phyloP scores from a whole-genome alignment of 2,329 filamentous ascomycete genomes.

The Pleoardoris graminearum region DNA sequence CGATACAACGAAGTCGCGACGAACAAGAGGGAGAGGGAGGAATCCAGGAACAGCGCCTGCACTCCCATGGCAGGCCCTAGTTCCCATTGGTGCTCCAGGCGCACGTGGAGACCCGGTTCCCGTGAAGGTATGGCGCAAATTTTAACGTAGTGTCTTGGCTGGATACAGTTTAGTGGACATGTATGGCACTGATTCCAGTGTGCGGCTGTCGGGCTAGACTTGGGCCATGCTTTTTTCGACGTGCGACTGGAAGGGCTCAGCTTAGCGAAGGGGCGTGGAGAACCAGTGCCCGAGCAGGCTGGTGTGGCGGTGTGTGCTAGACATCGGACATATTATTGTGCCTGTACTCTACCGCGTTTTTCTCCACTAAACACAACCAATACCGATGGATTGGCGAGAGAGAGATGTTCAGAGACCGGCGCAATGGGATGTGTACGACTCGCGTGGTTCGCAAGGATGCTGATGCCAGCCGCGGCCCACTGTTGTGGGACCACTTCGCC shows the following conservation, averaged over 20 bases:
- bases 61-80: not conserved
- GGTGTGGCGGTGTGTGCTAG: not conserved
- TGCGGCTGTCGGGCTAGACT: conserved; percentile 2
- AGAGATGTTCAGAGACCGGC: not conserved
- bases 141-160: conserved; percentile 19
- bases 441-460: not conserved
- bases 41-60: not conserved
- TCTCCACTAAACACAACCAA: not conserved
- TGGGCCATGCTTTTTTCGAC: conserved; percentile 7
- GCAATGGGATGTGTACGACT: not conserved
- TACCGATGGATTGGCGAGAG: not conserved
- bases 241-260: not conserved
- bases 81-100: not conserved
- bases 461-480: not conserved
- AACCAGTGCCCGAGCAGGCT: not conserved
- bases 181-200: not conserved
- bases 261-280: not conserved
- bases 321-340: too few relatives aligned
- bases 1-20: not conserved
- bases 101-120: conserved; percentile 11
- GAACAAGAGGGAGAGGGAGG: not conserved
- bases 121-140: conserved; percentile 13
- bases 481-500: not conserved
- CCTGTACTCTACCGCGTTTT: too few relatives aligned
- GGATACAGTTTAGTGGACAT: conserved; percentile 4